phyloP scores from a whole-genome alignment of 2,329 filamentous ascomycete genomes.

The Plectosphaerella plurivora region DNA sequence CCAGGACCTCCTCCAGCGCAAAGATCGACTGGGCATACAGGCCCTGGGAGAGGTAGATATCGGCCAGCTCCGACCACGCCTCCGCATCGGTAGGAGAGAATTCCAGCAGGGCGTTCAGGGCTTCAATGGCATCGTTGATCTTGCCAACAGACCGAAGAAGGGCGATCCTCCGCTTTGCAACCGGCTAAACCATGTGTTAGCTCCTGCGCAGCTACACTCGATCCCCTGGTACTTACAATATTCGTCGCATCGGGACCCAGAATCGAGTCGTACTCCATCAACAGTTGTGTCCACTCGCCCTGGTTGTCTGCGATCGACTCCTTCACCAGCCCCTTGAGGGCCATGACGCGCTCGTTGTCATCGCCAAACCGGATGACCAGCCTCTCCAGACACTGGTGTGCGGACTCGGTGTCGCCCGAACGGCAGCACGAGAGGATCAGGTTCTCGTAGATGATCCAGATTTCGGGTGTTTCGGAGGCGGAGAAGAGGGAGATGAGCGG shows the following conservation, averaged over 20 bases:
- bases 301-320: slow-evolving; percentile 73
- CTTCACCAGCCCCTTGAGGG: slow-evolving; percentile 74
- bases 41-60: slow-evolving; percentile 78
- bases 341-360: slow-evolving; percentile 82
- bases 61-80: slow-evolving; percentile 86
- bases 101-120: slow-evolving; percentile 72
- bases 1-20: slow-evolving; percentile 82
- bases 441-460: slow-evolving; percentile 85
- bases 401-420: slow-evolving; percentile 76
- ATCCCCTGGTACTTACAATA: slow-evolving; percentile 52
- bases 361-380: slow-evolving; percentile 77
- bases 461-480: slow-evolving; percentile 66
- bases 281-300: slow-evolving; percentile 60
- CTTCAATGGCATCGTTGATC: slow-evolving; percentile 66
- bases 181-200: slow-evolving; percentile 52
- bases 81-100: slow-evolving; percentile 86
- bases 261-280: slow-evolving; percentile 74
- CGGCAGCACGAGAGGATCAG: slow-evolving; percentile 79
- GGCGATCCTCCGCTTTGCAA: slow-evolving; percentile 79
- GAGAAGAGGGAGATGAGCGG: slow-evolving; percentile 49
- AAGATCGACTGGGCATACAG: slow-evolving; percentile 80
- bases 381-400: slow-evolving; percentile 68
- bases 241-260: slow-evolving; percentile 72
- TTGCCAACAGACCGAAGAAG: slow-evolving; percentile 72
- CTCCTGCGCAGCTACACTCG: not conserved